A percentile compares a stretch with the other conserved stretches of the same genome.
phyloP scores from a whole-genome alignment of 306 rosid species.

The Senna tora region DNA sequence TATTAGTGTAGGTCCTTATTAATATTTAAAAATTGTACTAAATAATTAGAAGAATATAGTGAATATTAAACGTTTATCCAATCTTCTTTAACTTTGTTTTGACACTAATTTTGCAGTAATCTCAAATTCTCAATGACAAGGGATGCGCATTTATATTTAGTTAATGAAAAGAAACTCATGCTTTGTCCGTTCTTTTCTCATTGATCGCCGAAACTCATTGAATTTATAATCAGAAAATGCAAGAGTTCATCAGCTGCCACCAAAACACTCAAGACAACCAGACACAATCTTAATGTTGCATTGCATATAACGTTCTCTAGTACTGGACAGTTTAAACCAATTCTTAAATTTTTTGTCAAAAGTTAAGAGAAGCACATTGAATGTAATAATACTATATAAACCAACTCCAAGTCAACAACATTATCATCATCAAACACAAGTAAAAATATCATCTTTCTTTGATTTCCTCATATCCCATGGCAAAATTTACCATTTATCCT shows the following conservation, averaged over 20 bases:
- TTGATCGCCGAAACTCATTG: not conserved
- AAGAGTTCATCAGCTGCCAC: not conserved
- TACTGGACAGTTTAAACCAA: not conserved
- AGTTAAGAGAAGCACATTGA: not conserved
- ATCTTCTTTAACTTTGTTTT: too few species aligned
- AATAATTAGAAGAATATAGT: too few species aligned
- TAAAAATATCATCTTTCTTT: not conserved
- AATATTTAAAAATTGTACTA: too few species aligned
- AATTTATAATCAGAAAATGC: not conserved
- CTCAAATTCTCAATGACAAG: too few species aligned
- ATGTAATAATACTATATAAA: not conserved
- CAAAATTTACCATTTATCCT: not conserved
- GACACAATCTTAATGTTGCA: too few species aligned
- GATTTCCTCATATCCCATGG: constrained; percentile 10
- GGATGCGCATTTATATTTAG: too few species aligned
- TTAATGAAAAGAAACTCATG: too few species aligned
- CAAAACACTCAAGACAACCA: too few species aligned
- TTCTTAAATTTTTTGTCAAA: not conserved
- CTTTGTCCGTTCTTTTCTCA: not conserved
- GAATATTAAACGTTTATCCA: too few species aligned
- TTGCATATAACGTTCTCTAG: not conserved
- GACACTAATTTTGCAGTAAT: too few species aligned
- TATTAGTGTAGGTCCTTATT: too few species aligned
- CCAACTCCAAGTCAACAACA: not conserved
- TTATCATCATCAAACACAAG: not conserved